A percentile compares a stretch with the other conserved stretches of the same genome.
Conservation (phyloP, 805 yeast species). For the Candida xiaguanensis region DNA sequence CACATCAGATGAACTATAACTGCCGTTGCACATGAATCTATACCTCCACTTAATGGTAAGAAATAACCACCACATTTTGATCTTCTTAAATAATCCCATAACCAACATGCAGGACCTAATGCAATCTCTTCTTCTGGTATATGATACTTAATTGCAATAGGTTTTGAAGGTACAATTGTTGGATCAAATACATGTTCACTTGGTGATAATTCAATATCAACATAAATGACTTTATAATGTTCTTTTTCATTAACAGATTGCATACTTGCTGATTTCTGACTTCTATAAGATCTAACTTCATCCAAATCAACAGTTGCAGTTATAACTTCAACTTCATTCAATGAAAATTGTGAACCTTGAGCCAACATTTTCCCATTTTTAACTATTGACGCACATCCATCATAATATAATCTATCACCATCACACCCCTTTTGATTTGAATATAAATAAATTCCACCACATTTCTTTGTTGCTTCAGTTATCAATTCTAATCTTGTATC, state of each 20-base stretch:
- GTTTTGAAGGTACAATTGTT: slow-evolving; percentile 51
- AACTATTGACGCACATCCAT: slow-evolving; percentile 93
- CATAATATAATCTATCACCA: slow-evolving; percentile 95
- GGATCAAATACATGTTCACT: slow-evolving; percentile 57
- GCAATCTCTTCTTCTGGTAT: slow-evolving; percentile 95
- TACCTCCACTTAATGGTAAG: slow-evolving; percentile 94
- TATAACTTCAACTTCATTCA: slow-evolving; percentile 89
- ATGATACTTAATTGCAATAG: slow-evolving; percentile 57
- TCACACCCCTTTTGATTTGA: slow-evolving; percentile 98
- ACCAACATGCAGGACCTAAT: slow-evolving; percentile 98
- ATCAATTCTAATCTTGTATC: slow-evolving; percentile 81
- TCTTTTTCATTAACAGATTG: slow-evolving; percentile 52
- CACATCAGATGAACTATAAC: slow-evolving; percentile 95
- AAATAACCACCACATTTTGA: slow-evolving; percentile 89
- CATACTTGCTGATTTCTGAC: slow-evolving; percentile 69
- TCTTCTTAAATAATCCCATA: slow-evolving; percentile 96
- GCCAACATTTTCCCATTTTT: slow-evolving; percentile 90
- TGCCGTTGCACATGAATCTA: slow-evolving; percentile 97
- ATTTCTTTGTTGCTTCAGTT: slow-evolving; percentile 87
- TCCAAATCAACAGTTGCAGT: slow-evolving; percentile 94
- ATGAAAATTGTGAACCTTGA: slow-evolving; percentile 87
- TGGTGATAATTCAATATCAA: slow-evolving; percentile 67
- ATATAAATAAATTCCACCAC: slow-evolving; percentile 94
- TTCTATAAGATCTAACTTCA: slow-evolving; percentile 81
- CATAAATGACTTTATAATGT: slow-evolving; percentile 54